Conservation (phyloP, 345 rosid genomes). For the Citrus medica region DNA sequence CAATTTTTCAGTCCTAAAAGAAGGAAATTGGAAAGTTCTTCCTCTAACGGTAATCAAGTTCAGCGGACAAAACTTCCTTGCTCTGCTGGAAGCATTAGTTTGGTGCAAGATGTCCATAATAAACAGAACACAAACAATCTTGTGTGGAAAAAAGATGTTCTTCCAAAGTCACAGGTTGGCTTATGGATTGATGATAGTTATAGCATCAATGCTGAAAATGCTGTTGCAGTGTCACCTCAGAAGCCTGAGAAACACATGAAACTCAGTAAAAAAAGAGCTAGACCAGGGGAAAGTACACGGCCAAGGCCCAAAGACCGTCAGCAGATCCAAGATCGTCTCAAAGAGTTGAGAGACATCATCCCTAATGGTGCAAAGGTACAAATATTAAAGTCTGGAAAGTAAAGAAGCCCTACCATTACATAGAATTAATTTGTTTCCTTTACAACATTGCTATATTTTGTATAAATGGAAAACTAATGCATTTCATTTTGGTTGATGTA, state of each 20-base stretch:
- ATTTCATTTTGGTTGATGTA: slow-evolving; percentile 12
- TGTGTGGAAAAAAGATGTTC: slow-evolving; percentile 21
- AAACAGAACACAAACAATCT: slow-evolving; percentile 23
- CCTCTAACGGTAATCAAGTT: slow-evolving; percentile 22
- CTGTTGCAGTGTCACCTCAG: slow-evolving; percentile 26
- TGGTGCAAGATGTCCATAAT: slow-evolving; percentile 19
- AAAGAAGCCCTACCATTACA: not conserved
- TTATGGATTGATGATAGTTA: slow-evolving; percentile 78
- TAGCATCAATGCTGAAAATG: slow-evolving; percentile 48
- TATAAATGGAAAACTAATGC: slow-evolving; percentile 1
- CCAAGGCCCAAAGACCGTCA: slow-evolving; percentile 98
- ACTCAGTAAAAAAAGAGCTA: slow-evolving; percentile 62
- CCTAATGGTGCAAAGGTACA: slow-evolving; percentile 86
- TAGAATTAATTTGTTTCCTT: not conserved
- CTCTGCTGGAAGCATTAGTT: slow-evolving; percentile 28
- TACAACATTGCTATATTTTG: not conserved
- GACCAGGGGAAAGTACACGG: slow-evolving; percentile 75
- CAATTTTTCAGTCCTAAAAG: slow-evolving; percentile 41
- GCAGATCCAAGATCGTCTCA: slow-evolving; percentile 88
- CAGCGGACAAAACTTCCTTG: slow-evolving; percentile 25
- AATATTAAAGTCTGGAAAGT: slow-evolving; percentile 7
- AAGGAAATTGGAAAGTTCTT: slow-evolving; percentile 44
- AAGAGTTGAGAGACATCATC: slow-evolving; percentile 79
- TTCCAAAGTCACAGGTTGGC: slow-evolving; percentile 48
- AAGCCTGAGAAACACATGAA: slow-evolving; percentile 53